These are phyloP conservation scores for Solanum dulcamara DNA, from an alignment of 257 asterid species.

Conservation along the genomic window DNA sequence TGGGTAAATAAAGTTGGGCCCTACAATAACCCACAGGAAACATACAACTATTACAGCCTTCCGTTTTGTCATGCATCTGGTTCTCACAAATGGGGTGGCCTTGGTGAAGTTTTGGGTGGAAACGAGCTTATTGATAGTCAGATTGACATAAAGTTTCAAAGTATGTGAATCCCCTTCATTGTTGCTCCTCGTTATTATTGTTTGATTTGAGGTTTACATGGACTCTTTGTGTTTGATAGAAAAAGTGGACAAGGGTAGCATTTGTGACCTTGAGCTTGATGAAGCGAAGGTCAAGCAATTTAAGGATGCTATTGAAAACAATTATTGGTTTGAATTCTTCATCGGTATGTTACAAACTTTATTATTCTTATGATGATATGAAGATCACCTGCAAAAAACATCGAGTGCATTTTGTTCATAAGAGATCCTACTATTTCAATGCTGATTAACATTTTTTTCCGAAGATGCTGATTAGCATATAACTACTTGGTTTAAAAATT, in stretches of 20 bases:
- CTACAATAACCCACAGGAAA: conserved; percentile 92
- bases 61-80: conserved; percentile 81
- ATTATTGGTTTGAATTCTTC: conserved; percentile 55
- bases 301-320: conserved; percentile 48
- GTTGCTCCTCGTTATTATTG: neutral
- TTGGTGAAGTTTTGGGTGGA: conserved; percentile 98
- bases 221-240: conserved; percentile 28
- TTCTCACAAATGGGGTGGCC: conserved; percentile 98
- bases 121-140: conserved; percentile 95
- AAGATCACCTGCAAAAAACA: neutral
- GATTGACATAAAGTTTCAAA: conserved; percentile 63
- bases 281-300: conserved; percentile 48
- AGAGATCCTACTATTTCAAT: neutral
- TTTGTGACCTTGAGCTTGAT: conserved; percentile 43
- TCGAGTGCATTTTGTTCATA: neutral
- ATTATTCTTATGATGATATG: neutral
- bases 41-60: conserved; percentile 87
- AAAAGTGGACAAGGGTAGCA: conserved; percentile 36
- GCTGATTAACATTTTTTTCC: neutral
- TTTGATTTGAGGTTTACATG: neutral
- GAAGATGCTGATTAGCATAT: neutral
- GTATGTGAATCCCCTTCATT: conserved; percentile 26
- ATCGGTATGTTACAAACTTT: conserved; percentile 30
- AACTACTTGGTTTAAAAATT: neutral
- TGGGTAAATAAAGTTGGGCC: conserved; percentile 99